These are phyloP conservation scores for Raphidocelis subcapitata DNA, from an alignment of 139 green algal genomes.

Conservation along the genomic window DNA sequence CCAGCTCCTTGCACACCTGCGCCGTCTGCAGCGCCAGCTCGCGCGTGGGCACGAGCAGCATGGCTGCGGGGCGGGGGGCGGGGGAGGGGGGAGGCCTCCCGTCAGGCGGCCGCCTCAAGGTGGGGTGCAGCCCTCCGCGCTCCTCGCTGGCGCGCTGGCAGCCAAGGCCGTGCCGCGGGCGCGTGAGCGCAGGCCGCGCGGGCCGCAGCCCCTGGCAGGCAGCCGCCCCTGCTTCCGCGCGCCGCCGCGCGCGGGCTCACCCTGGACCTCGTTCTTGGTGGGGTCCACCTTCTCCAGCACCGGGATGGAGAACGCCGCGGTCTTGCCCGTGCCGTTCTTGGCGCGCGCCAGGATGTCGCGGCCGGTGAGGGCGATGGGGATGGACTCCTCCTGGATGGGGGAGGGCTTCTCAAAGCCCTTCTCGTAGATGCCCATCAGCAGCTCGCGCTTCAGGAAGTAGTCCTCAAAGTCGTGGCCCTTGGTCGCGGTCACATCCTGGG, in stretches of 20 bases:
- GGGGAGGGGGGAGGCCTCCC: not conserved
- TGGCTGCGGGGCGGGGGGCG: conserved; percentile 57
- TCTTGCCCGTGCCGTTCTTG: conserved; percentile 99
- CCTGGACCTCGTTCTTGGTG: conserved; percentile 89
- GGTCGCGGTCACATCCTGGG: conserved; percentile 96
- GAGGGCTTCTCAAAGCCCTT: conserved; percentile 95
- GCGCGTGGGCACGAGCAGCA: conserved; percentile 96
- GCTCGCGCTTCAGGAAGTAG: conserved; percentile 96
- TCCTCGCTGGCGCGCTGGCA: no score
- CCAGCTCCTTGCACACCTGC: conserved; percentile 97
- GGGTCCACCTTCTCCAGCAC: conserved; percentile 94
- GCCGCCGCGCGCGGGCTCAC: conserved; percentile 32
- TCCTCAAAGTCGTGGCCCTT: conserved; percentile 99
- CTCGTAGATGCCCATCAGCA: conserved; percentile 99
- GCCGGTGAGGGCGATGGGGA: conserved; percentile 96
- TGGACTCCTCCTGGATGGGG: conserved; percentile 95
- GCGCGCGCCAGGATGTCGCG: conserved; percentile 97
- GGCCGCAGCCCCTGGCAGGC: no score
- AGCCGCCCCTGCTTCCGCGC: no score
- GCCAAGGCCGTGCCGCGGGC: no score
- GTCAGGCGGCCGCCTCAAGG: not conserved
- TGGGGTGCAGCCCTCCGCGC: no score
- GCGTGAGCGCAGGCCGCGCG: no score
- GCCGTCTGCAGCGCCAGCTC: conserved; percentile 98
- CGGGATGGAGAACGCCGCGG: conserved; percentile 97